phyloP scores from a whole-genome alignment of 176 grass and related monocot genomes.

The Carex parvula region DNA sequence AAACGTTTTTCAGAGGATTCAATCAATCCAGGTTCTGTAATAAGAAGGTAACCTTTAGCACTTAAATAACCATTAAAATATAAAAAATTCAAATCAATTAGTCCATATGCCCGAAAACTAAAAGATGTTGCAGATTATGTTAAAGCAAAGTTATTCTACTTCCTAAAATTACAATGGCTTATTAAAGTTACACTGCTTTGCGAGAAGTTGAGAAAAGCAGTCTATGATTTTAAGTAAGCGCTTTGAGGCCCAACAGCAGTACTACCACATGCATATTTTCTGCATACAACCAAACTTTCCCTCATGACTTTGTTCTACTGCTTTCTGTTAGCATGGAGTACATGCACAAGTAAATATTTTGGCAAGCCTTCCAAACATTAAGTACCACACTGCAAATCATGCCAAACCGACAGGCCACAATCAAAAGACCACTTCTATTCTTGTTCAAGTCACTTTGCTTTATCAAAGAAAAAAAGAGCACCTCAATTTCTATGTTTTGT shows the following conservation, averaged over 20 bases:
- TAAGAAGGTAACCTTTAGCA: neutral
- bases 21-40: neutral
- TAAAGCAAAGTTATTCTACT: neutral
- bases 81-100: neutral
- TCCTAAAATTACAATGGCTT: neutral
- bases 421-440: neutral
- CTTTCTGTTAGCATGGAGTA: neutral
- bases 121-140: neutral
- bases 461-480: neutral
- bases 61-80: neutral
- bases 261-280: neutral
- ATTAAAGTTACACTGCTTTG: neutral
- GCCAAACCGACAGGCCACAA: neutral
- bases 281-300: neutral
- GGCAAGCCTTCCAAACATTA: neutral
- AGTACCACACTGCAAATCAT: neutral
- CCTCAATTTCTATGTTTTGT: neutral
- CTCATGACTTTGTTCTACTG: neutral
- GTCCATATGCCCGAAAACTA: neutral
- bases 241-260: neutral
- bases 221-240: neutral
- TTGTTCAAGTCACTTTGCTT: neutral
- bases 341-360: neutral
- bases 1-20: neutral
- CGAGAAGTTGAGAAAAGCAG: neutral